These are phyloP conservation scores for Cystobasidiopsis lactophilus DNA, from an alignment of 768 basidiomycete genomes.

Conservation along the genomic window DNA sequence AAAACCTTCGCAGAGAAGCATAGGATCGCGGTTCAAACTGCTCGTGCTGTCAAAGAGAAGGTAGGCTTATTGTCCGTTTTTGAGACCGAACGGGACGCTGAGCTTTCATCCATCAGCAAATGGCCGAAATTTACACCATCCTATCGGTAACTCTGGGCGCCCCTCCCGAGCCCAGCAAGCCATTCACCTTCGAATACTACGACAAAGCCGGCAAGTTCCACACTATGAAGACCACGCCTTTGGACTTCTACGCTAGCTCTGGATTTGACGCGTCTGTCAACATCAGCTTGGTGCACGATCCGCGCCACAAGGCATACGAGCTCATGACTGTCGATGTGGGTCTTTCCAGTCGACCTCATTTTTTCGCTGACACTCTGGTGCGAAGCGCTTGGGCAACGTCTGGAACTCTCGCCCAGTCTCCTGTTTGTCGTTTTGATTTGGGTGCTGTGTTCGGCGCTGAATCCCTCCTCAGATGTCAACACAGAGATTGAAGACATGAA, in stretches of 20 bases:
- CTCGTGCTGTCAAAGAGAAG: constrained; percentile 67
- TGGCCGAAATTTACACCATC: constrained; percentile 63
- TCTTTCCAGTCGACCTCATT: no score
- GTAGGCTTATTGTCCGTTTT: no score
- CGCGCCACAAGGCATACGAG: constrained; percentile 45
- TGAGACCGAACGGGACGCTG: no score
- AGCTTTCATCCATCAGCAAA: no score
- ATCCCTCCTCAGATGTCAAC: no score
- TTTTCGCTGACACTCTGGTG: constrained; percentile 64
- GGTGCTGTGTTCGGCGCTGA: no score
- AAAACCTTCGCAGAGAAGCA: constrained; percentile 6
- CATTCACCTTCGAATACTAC: constrained; percentile 72
- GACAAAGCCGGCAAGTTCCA: constrained; percentile 42
- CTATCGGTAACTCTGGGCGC: constrained; percentile 70
- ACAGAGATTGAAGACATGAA: constrained; percentile 2
- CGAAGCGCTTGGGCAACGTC: constrained; percentile 77
- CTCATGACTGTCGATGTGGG: no score
- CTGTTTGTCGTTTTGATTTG: no score
- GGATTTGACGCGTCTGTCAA: constrained; percentile 37
- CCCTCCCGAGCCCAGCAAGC: constrained; percentile 44
- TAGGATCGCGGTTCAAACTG: constrained; percentile 28
- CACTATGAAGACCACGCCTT: constrained; percentile 50
- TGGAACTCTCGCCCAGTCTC: constrained; percentile 66
- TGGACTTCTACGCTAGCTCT: constrained; percentile 47
- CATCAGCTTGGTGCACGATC: constrained; percentile 83